Conservation (phyloP, 305 asterid species). For the Ilex paraguariensis region DNA sequence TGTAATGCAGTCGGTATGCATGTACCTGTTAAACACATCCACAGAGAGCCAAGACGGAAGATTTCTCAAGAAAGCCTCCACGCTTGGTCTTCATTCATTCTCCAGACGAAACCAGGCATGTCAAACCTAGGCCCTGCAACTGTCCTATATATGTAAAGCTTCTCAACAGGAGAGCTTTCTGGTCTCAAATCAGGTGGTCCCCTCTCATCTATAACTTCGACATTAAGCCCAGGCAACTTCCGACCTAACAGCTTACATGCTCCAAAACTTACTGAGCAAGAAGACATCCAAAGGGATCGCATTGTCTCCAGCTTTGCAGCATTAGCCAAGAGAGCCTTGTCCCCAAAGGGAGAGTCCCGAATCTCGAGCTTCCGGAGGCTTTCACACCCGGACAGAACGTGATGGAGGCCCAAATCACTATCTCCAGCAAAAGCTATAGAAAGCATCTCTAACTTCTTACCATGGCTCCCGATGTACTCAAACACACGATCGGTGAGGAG, state of each 20-base stretch:
- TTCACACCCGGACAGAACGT: slow-evolving; percentile 87
- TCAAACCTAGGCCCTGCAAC: slow-evolving; percentile 83
- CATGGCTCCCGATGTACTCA: slow-evolving; percentile 74
- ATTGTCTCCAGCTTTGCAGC: slow-evolving; percentile 97
- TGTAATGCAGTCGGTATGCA: slow-evolving; percentile 13
- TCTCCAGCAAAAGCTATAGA: slow-evolving; percentile 98
- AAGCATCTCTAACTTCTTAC: slow-evolving; percentile 92
- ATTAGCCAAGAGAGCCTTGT: slow-evolving; percentile 88
- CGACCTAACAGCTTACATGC: slow-evolving; percentile 86
- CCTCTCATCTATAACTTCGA: slow-evolving; percentile 86
- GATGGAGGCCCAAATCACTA: slow-evolving; percentile 81
- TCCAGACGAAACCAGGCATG: slow-evolving; percentile 84
- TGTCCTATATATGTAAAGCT: slow-evolving; percentile 74
- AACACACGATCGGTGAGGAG: slow-evolving; percentile 83
- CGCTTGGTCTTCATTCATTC: slow-evolving; percentile 36
- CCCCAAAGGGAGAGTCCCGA: slow-evolving; percentile 95
- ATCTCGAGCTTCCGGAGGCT: slow-evolving; percentile 94
- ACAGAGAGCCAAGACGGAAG: background rate
- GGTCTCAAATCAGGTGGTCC: slow-evolving; percentile 67
- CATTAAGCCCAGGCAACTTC: slow-evolving; percentile 80
- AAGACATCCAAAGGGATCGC: slow-evolving; percentile 99
- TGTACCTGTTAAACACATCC: slow-evolving; percentile 18
- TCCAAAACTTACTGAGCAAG: slow-evolving; percentile 87
- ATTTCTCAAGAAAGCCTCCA: slow-evolving; percentile 23
- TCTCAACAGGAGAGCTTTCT: slow-evolving; percentile 64